Percentiles rank a stretch among this genome's conserved stretches.
Evolutionary conservation across 202 grass and related monocot genomes (phyloP).

Genomic region (Setaria italica): DNA sequence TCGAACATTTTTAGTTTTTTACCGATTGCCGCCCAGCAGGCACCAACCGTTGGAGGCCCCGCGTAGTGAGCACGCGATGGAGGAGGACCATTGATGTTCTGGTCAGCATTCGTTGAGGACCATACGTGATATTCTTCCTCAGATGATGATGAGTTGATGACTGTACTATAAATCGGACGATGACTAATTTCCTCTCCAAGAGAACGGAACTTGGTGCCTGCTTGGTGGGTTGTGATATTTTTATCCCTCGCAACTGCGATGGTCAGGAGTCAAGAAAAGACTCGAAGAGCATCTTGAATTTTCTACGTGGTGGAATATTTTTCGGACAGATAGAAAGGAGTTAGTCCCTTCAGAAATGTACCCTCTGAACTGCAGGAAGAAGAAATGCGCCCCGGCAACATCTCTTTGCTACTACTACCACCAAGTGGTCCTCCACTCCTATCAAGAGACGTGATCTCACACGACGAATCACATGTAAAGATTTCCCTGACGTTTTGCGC

Average conservation of each 20-base stretch:
- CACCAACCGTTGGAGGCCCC: no score
- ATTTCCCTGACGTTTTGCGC: constrained; percentile 28
- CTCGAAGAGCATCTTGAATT: neutral
- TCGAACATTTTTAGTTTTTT: no score
- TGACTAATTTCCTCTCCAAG: neutral
- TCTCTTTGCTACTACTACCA: neutral
- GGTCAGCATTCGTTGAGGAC: no score
- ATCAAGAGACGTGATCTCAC: neutral
- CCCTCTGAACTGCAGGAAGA: neutral
- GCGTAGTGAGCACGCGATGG: no score
- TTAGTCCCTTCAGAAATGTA: neutral
- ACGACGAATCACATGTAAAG: constrained; percentile 24
- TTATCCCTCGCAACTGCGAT: neutral
- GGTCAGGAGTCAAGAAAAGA: neutral
- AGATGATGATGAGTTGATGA: no score
- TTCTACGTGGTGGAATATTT: neutral
- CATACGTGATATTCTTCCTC: no score
- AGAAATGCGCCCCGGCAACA: neutral
- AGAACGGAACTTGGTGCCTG: neutral
- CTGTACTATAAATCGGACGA: neutral
- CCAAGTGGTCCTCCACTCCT: neutral
- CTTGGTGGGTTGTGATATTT: neutral
- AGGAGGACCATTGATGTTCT: no score
- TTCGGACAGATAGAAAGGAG: neutral
- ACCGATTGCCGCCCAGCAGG: no score